These are phyloP conservation scores for Daldinia loculata DNA, from an alignment of 495 filamentous ascomycete species.

Conservation along the genomic window DNA sequence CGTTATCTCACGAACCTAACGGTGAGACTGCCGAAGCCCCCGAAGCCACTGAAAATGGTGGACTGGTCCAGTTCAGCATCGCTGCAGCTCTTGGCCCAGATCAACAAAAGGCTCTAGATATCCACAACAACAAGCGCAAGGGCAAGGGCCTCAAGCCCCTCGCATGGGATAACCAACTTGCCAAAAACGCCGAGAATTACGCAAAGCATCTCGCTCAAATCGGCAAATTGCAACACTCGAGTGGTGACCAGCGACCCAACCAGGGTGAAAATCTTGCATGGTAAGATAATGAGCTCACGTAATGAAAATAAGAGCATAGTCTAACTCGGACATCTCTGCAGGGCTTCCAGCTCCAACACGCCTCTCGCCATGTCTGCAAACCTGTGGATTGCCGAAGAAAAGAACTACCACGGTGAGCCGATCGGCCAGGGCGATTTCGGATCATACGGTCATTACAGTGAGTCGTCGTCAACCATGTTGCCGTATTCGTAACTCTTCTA, in stretches of 20 bases:
- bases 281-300: constrained; percentile 29
- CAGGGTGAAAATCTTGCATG: constrained; percentile 55
- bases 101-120: constrained; percentile 43
- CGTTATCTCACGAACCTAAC: constrained; percentile 14
- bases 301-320: background rate
- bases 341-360: constrained; percentile 29
- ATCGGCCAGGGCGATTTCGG: constrained; percentile 50
- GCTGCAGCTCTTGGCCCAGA: constrained; percentile 33
- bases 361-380: constrained; percentile 32
- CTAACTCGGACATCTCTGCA: constrained; percentile 7
- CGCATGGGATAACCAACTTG: constrained; percentile 48
- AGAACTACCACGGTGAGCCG: constrained; percentile 50
- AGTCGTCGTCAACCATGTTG: constrained; percentile 8
- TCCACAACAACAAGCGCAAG: constrained; percentile 45
- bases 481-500: background rate
- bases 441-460: constrained; percentile 51
- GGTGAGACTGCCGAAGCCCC: constrained; percentile 2
- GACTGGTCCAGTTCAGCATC: constrained; percentile 7
- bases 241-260: constrained; percentile 41
- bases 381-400: constrained; percentile 49
- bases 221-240: constrained; percentile 48
- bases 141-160: constrained; percentile 42
- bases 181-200: constrained; percentile 45
- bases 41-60: constrained; percentile 6
- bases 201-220: constrained; percentile 46